Evolutionary conservation across 2,329 filamentous ascomycete species (phyloP).

Genomic region (Fusarium sulawesiense): DNA sequence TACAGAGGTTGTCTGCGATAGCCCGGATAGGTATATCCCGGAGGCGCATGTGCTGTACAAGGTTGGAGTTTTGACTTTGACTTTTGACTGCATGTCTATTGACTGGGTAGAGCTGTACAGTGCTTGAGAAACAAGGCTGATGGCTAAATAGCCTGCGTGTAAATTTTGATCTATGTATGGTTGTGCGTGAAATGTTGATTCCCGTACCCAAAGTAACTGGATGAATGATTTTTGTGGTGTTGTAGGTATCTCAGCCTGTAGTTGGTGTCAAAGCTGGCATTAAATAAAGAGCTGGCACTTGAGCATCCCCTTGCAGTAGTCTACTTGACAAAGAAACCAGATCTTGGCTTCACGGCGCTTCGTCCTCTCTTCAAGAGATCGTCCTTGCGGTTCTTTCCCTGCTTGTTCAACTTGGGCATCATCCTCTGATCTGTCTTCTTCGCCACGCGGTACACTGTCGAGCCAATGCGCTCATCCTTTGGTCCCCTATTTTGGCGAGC

Average conservation of each 20-base stretch:
- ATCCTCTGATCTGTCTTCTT: slow-evolving; percentile 59
- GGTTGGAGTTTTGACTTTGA: not conserved
- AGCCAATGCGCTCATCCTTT: slow-evolving; percentile 62
- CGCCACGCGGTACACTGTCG: slow-evolving; percentile 65
- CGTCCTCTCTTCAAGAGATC: slow-evolving; percentile 60
- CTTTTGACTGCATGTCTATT: not conserved
- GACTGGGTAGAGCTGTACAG: not conserved
- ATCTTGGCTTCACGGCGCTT: slow-evolving; percentile 49
- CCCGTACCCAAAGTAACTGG: not conserved
- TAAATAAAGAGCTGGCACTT: slow-evolving; percentile 7
- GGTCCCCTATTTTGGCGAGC: slow-evolving; percentile 54
- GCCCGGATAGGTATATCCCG: slow-evolving; percentile 4
- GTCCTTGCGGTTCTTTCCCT: slow-evolving; percentile 57
- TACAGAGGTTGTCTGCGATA: slow-evolving; percentile 8
- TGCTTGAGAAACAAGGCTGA: not conserved
- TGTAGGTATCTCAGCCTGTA: slow-evolving; percentile 1
- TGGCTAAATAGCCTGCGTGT: not conserved
- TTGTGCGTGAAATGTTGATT: not conserved
- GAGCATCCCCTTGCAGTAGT: not conserved
- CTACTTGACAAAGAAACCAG: slow-evolving; percentile 57
- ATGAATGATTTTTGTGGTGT: not conserved
- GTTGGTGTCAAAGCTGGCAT: slow-evolving; percentile 20
- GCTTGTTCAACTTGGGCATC: slow-evolving; percentile 60
- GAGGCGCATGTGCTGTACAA: not conserved
- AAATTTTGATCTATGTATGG: not conserved